These are phyloP conservation scores for Heterobasidion occidentale DNA, from an alignment of 1,284 basidiomycete genomes.

Conservation along the genomic window DNA sequence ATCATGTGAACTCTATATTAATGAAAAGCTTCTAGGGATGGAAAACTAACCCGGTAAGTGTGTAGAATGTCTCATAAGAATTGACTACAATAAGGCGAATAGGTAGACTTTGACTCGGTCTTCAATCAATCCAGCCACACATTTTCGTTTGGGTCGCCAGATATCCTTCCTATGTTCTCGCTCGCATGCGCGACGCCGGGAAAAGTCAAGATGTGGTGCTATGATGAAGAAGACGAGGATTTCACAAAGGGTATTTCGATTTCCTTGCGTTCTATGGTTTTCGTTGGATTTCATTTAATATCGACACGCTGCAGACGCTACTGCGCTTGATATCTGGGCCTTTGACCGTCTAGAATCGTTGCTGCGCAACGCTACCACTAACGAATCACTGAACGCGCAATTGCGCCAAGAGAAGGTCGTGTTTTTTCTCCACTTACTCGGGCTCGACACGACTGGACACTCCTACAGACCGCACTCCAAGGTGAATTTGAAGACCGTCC, in stretches of 20 bases:
- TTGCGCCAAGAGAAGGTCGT: conserved; percentile 55
- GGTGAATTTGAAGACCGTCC: conserved; percentile 25
- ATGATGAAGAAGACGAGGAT: conserved; percentile 75
- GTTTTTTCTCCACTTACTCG: conserved; percentile 85
- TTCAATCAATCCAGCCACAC: conserved; percentile 79
- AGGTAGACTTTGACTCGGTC: conserved; percentile 85
- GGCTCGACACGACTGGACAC: conserved; percentile 85
- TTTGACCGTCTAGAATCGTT: conserved; percentile 56
- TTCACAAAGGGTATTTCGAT: conserved; percentile 64
- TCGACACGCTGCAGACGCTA: conserved; percentile 52
- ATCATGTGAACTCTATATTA: not conserved
- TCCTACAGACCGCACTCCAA: conserved; percentile 80
- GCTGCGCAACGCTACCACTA: conserved; percentile 53
- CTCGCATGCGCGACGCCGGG: conserved; percentile 60
- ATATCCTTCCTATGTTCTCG: conserved; percentile 90
- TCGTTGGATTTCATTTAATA: not conserved
- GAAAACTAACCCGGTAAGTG: conserved; percentile 78
- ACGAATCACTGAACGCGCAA: conserved; percentile 39
- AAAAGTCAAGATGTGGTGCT: conserved; percentile 72
- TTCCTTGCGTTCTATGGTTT: too few relatives aligned
- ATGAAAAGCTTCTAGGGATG: conserved; percentile 49
- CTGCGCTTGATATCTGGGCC: conserved; percentile 76
- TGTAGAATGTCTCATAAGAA: not conserved
- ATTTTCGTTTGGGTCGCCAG: conserved; percentile 83
- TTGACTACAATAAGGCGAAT: not conserved